Evolutionary conservation across 116 monocot genomes (phyloP), one percentile per base, ranked within the genome.

Genomic region (Phalaenopsis hybrid): DNA sequence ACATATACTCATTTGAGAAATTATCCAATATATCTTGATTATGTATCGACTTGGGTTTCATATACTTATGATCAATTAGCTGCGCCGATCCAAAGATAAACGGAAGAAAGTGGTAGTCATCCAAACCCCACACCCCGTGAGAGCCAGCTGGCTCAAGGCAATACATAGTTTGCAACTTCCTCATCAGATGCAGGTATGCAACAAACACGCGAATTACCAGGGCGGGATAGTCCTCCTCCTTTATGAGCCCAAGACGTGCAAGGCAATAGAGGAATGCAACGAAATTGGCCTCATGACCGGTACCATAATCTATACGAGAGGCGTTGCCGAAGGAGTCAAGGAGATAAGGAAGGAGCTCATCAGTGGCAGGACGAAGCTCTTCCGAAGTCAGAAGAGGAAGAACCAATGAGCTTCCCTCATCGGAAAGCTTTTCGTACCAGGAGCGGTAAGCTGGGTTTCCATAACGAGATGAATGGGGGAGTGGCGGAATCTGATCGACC

Each of bases 31-130:
- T 94, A 84, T 98, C 98, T 23, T 85, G 86, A 76, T 98, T 98
- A 34, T 94, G 98, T 23, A 98, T 94, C 10, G 95, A 94, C 78
- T 94, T 98, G 51, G 98, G 98, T 77, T 94, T 98, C 95, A 98
- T 98, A 81, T 97, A 93, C 86, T 94, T 97, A 81, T 97, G 97
- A 84, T 94, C 97, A 6, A 97, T 84, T 18, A 98, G 82, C 91
- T 98, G 98, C 6, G 94, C 93, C 0, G 97, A 86, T 8, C 98
- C 98, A 69, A 98, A 94, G 2, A 94, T 85, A 77, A 94, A 98
- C 0, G 94, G 95, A 75, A 98, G 79, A 79, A 98, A 98, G 79
- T 98, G 98, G 86, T 92, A 94, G 74, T 98, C 98, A 43, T 98
- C 98, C 5, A 98, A 84, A 0, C 94, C 98, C 98, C 98, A 98